Evolutionary conservation across 1,139 yeast genomes (phyloP).

Genomic region (Hansenula lynferdii): DNA sequence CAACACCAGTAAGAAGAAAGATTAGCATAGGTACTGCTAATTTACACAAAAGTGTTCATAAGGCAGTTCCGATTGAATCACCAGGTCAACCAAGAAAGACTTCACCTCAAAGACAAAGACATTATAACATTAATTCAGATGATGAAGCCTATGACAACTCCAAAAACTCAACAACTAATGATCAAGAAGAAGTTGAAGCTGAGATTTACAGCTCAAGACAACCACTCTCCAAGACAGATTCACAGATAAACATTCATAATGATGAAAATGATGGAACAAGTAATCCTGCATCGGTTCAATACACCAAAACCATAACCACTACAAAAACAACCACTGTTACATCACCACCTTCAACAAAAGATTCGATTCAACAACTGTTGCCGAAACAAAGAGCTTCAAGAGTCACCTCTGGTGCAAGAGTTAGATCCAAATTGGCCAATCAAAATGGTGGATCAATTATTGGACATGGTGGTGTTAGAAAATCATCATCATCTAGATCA

Average conservation of each 20-base stretch:
- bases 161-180: slow-evolving; percentile 11
- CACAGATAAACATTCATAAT: no score
- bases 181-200: slow-evolving; percentile 6
- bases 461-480: slow-evolving; percentile 23
- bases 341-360: slow-evolving; percentile 29
- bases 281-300: slow-evolving; percentile 30
- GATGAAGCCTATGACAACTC: slow-evolving; percentile 12
- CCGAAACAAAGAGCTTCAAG: slow-evolving; percentile 22
- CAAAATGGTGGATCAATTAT: slow-evolving; percentile 12
- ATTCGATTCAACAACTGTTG: slow-evolving; percentile 9
- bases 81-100: slow-evolving; percentile 97
- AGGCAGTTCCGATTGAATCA: slow-evolving; percentile 84
- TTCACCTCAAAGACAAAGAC: slow-evolving; percentile 23
- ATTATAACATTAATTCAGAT: slow-evolving; percentile 15
- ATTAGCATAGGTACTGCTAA: slow-evolving; percentile 58
- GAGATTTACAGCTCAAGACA: slow-evolving; percentile 6
- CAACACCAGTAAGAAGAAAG: slow-evolving; percentile 72
- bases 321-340: slow-evolving; percentile 45
- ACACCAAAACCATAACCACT: slow-evolving; percentile 45
- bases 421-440: slow-evolving; percentile 21
- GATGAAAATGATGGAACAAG: slow-evolving; percentile 9
- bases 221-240: no score
- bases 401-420: slow-evolving; percentile 29
- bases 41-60: slow-evolving; percentile 59
- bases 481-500: slow-evolving; percentile 19